Conservation (phyloP, 176 grass and related monocot species). For the Oryza punctata region DNA sequence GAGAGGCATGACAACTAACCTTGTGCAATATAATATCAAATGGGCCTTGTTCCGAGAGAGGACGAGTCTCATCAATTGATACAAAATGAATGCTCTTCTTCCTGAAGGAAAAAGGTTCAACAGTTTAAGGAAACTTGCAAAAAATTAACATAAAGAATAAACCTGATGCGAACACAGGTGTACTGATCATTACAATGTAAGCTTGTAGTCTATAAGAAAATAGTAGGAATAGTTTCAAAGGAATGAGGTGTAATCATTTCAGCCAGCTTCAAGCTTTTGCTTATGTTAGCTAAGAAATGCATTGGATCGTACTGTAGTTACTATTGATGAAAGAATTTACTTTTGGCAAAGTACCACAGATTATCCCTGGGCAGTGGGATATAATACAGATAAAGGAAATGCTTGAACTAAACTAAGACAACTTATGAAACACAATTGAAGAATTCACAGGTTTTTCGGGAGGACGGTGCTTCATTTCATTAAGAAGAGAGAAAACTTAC, state of each 20-base stretch:
- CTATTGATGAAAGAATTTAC: background rate
- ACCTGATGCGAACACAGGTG: background rate
- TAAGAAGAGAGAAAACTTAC: too few relatives aligned
- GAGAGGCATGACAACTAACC: slow-evolving; percentile 36
- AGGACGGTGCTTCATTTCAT: too few relatives aligned
- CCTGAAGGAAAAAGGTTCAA: slow-evolving; percentile 44
- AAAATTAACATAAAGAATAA: background rate
- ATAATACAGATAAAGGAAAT: background rate
- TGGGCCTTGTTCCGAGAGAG: slow-evolving; percentile 79
- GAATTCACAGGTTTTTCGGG: background rate
- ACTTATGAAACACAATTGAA: background rate
- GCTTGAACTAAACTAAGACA: background rate
- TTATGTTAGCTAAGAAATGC: background rate
- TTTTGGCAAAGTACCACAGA: background rate
- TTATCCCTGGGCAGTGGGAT: background rate
- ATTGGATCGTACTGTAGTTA: background rate
- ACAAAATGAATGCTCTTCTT: slow-evolving; percentile 84
- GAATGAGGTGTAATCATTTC: slow-evolving; percentile 5
- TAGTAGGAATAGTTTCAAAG: slow-evolving; percentile 14
- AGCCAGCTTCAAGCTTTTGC: background rate
- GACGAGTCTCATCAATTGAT: slow-evolving; percentile 57
- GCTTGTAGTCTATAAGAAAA: background rate
- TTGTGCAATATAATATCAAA: slow-evolving; percentile 93
- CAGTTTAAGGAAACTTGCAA: background rate
- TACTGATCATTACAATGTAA: background rate